These are phyloP conservation scores for Pontederia crassipes DNA, from an alignment of 176 grass and related monocot genomes.

Conservation along the genomic window DNA sequence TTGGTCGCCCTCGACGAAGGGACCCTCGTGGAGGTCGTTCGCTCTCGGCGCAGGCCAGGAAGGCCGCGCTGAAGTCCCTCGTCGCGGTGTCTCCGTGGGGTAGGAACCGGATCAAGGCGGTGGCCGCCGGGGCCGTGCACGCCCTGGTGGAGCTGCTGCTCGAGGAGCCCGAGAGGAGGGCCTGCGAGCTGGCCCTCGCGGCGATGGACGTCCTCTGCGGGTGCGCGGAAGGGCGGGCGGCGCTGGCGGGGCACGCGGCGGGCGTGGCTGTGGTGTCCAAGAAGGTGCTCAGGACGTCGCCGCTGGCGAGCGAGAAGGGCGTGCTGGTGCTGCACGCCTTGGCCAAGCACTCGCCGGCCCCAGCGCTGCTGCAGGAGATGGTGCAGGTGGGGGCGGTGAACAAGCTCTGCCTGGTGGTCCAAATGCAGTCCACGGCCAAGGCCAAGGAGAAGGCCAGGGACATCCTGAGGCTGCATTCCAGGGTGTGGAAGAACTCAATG, in stretches of 20 bases:
- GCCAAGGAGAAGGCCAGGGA: conserved; percentile 69
- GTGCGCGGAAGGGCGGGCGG: conserved; percentile 30
- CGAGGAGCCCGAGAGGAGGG: too few relatives aligned
- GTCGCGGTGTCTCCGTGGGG: conserved; percentile 36
- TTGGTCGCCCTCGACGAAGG: conserved; percentile 27
- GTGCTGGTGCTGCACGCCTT: conserved; percentile 60
- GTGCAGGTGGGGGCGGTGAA: conserved; percentile 41
- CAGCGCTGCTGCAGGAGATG: conserved; percentile 81
- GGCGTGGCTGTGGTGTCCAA: conserved; percentile 55
- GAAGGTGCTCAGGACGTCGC: conserved; percentile 59
- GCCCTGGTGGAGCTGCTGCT: conserved; percentile 57
- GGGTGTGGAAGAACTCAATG: conserved; percentile 66
- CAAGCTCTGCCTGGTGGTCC: conserved; percentile 53
- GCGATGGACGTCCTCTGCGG: too few relatives aligned
- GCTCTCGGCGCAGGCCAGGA: conserved; percentile 38
- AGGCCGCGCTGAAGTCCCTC: conserved; percentile 51
- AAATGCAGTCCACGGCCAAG: conserved; percentile 37
- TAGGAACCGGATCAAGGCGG: conserved; percentile 57
- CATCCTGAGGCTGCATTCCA: conserved; percentile 67
- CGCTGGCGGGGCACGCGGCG: conserved; percentile 50
- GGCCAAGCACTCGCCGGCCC: conserved; percentile 41
- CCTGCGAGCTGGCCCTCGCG: too few relatives aligned
- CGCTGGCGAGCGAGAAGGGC: conserved; percentile 50
- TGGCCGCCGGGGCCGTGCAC: conserved; percentile 35
- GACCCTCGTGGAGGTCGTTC: conserved; percentile 52